phyloP scores from a whole-genome alignment of 441 rosid species.

The Omphalea diandra region DNA sequence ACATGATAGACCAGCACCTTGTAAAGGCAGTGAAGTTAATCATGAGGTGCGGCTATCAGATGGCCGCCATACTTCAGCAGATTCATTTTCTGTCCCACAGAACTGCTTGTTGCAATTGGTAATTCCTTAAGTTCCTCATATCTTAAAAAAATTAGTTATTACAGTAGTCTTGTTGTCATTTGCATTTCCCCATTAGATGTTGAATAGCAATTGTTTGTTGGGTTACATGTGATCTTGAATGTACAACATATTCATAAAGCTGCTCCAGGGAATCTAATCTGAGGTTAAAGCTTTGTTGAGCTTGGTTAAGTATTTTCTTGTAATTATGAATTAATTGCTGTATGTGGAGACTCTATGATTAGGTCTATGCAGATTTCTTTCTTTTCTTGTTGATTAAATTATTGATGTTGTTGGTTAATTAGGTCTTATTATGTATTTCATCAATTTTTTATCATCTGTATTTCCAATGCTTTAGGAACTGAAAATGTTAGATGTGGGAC shows the following conservation, averaged over 20 bases:
- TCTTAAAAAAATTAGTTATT: background rate
- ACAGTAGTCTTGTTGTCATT: background rate
- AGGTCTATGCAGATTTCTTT: background rate
- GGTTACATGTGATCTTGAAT: background rate
- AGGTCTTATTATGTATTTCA: background rate
- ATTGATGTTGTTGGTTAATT: background rate
- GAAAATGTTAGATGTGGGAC: background rate
- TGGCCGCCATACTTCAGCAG: slow-evolving; percentile 34
- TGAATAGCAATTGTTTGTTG: background rate
- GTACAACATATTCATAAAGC: background rate
- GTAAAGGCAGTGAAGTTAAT: slow-evolving; percentile 30
- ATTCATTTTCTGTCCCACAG: slow-evolving; percentile 35
- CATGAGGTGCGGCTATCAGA: slow-evolving; percentile 32
- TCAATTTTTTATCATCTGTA: background rate
- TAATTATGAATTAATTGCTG: background rate
- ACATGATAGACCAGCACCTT: slow-evolving; percentile 38
- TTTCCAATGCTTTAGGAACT: background rate
- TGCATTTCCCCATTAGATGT: background rate
- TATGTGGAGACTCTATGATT: too few species aligned
- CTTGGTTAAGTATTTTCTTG: slow-evolving; percentile 1
- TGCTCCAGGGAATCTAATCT: background rate
- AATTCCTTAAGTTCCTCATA: slow-evolving; percentile 28
- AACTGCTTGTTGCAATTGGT: slow-evolving; percentile 83
- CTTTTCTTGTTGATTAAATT: background rate
- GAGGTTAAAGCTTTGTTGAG: background rate